Percentiles rank a stretch among this genome's conserved stretches.
phyloP scores from a whole-genome alignment of 2,329 filamentous ascomycete genomes.

The Trichophyton benhamiae region DNA sequence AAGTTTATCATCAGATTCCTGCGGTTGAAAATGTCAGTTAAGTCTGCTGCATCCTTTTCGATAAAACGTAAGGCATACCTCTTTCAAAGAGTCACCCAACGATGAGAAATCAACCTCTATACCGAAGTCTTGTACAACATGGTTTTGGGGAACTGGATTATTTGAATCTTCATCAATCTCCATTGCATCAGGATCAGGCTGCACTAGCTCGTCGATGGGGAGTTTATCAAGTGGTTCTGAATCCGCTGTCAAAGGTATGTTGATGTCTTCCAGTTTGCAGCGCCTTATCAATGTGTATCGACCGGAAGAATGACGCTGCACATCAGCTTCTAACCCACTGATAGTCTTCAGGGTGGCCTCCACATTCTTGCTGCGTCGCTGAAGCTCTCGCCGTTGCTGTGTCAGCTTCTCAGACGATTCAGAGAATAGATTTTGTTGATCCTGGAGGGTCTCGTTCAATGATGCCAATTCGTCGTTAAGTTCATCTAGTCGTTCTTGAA shows the following conservation, averaged over 20 bases:
- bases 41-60: slow-evolving; percentile 12
- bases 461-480: slow-evolving; percentile 66
- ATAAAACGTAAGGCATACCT: slow-evolving; percentile 40
- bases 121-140: slow-evolving; percentile 73
- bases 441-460: slow-evolving; percentile 58
- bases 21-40: slow-evolving; percentile 19
- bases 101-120: slow-evolving; percentile 78
- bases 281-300: slow-evolving; percentile 75
- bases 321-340: slow-evolving; percentile 64
- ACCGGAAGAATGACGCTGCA: slow-evolving; percentile 71
- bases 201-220: slow-evolving; percentile 73
- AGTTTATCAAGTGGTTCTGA: slow-evolving; percentile 65
- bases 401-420: slow-evolving; percentile 62
- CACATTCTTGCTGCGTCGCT: slow-evolving; percentile 73
- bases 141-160: slow-evolving; percentile 39
- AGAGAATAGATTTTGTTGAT: slow-evolving; percentile 54
- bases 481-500: slow-evolving; percentile 60
- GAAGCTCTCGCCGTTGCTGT: slow-evolving; percentile 66
- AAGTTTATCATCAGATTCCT: slow-evolving; percentile 57
- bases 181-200: slow-evolving; percentile 75
- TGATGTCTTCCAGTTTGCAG: slow-evolving; percentile 88
- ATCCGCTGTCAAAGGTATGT: slow-evolving; percentile 61
- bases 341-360: slow-evolving; percentile 65
- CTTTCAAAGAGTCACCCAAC: slow-evolving; percentile 69
- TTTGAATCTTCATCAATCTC: slow-evolving; percentile 66